Evolutionary conservation across 2,329 filamentous ascomycete species (phyloP), one percentile per base, ranked within the genome.

Genomic region (Fusarium paranaense): DNA sequence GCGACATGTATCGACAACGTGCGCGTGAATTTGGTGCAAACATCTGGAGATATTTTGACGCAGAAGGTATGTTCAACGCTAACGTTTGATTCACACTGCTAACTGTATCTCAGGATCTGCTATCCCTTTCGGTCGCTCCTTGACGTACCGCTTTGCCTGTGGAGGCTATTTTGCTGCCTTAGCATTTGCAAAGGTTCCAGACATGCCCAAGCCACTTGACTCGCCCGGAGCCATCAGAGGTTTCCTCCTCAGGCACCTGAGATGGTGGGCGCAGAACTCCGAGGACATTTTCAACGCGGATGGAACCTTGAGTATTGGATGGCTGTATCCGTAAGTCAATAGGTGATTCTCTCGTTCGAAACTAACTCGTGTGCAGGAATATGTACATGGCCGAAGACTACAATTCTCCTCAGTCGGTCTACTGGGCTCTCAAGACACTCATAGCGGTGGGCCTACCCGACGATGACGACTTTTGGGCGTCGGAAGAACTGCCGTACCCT

Each of bases 331-430:
- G 78, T 80, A 69, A 63, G 80, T 52, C 20, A 0, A 14, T 0
- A 3, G 0, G 1, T 2, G 2, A 0, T 2, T 0, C 6, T 1
- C 5, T 30, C 6, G 2, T 6, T 6, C 8, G 14, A 11, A 6
- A 6, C 64, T 77, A 27, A 66, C 16, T 9, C 2, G 3, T n/a
- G 50, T 0, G 0, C 5, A 78, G 76, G 5, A 89, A 89, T 70
- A 88, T 88, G 85, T 89, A 86, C 72, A 84, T 90, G 83, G 81
- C 82, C 38, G 88, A 90, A 74, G 86, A 89, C 70, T 90, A 90
- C 77, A 90, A 90, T 74, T 90, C 88, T 2, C 87, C 88, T 0
- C 88, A 90, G 68, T 89, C 87, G 0, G 81, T 84, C 0, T 90
- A 89, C 73, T 90, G 88, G 88, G 85, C 83, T 9, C 78, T 89